Evolutionary conservation across 23 red algal species (phyloP).

Genomic region (Pyropia haitanensis): DNA sequence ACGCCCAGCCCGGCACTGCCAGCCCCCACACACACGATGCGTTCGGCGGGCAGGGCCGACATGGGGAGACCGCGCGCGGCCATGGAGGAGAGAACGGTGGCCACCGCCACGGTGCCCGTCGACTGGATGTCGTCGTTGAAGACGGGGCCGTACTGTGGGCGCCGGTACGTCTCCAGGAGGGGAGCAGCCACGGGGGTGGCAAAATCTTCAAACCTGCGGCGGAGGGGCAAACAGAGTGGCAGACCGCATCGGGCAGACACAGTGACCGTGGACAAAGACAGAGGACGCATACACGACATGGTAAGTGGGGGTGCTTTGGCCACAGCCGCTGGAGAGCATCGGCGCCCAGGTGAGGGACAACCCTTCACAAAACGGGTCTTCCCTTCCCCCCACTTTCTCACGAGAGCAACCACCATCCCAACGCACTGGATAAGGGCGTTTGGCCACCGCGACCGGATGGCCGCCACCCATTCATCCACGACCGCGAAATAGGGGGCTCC

Average conservation of each 20-base stretch:
- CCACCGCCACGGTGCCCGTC: constrained; percentile 82
- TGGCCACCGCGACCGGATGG: constrained; percentile 73
- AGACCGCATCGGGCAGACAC: too few species aligned
- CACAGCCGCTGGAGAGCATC: too few species aligned
- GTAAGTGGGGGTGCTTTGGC: too few species aligned
- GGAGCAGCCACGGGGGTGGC: constrained; percentile 46
- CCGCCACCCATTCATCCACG: constrained; percentile 87
- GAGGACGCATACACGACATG: too few species aligned
- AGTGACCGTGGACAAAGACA: too few species aligned
- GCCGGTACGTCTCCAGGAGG: constrained; percentile 65
- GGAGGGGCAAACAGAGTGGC: too few species aligned
- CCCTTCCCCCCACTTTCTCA: too few species aligned
- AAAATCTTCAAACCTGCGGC: constrained; percentile 85
- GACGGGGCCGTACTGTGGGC: constrained; percentile 10
- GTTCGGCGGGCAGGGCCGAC: constrained; percentile 24
- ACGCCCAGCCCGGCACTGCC: constrained; percentile 93
- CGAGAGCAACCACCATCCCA: too few species aligned
- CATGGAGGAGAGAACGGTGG: constrained; percentile 69
- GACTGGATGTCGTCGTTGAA: constrained; percentile 99
- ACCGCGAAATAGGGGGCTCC: constrained; percentile 74
- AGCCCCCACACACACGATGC: constrained; percentile 86
- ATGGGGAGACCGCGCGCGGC: constrained; percentile 18
- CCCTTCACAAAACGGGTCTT: too few species aligned
- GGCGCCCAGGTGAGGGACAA: too few species aligned
- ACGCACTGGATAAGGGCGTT: constrained; percentile 63